These are phyloP conservation scores for Pichia inconspicua DNA, from an alignment of 1,139 yeast species.

Conservation along the genomic window DNA sequence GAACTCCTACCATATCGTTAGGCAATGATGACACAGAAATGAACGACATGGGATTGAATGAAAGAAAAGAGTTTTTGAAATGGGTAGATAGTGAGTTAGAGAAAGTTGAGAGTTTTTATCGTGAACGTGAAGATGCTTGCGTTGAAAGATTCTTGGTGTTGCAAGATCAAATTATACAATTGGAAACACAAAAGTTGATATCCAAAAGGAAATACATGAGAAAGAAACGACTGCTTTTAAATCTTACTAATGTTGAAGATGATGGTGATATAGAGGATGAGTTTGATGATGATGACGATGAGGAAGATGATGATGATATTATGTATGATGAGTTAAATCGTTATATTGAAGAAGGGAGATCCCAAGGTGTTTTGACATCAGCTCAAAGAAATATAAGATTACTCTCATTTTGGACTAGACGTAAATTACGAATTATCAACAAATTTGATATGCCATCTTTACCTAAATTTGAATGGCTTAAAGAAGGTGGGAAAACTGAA, in stretches of 20 bases:
- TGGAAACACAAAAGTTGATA: conserved; percentile 45
- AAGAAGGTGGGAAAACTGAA: conserved; percentile 23
- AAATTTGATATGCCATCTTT: conserved; percentile 51
- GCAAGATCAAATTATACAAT: conserved; percentile 60
- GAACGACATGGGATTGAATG: conserved; percentile 26
- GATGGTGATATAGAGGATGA: conserved; percentile 8
- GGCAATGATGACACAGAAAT: conserved; percentile 12
- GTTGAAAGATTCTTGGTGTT: conserved; percentile 52
- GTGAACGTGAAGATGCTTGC: conserved; percentile 51
- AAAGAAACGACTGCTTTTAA: neutral
- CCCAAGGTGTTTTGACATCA: conserved; percentile 6
- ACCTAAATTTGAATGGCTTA: conserved; percentile 43
- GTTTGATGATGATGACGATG: conserved; percentile 9
- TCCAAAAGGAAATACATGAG: conserved; percentile 16
- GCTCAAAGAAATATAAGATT: conserved; percentile 18
- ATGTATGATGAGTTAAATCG: neutral
- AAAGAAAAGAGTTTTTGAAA: conserved; percentile 39
- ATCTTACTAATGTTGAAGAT: conserved; percentile 1
- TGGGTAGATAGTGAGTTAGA: conserved; percentile 58
- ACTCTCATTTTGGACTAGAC: conserved; percentile 20
- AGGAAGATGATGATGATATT: conserved; percentile 8
- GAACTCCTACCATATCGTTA: conserved; percentile 7
- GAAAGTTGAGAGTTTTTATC: conserved; percentile 56
- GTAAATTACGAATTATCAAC: conserved; percentile 32
- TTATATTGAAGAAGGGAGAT: neutral